Evolutionary conservation across 306 rosid species (phyloP), one percentile per base, ranked within the genome.

Genomic region (Mimosa pudica): DNA sequence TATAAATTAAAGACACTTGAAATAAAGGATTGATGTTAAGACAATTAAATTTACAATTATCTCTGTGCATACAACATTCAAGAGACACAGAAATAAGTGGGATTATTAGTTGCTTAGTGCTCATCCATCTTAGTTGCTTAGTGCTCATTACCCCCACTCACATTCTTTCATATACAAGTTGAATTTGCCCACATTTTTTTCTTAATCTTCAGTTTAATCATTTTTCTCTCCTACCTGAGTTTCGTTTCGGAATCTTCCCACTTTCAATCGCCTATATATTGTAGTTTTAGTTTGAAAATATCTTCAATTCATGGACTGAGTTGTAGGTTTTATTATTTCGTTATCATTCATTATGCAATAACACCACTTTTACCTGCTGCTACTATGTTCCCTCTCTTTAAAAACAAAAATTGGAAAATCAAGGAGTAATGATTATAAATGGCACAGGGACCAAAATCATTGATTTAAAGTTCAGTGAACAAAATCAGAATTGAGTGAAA

Each of bases 101-200:
- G 30, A 71, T n/a, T 61, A 71, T n/a, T 61, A 47, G 72, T 82
- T 78, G 86, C 86, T 83, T 83, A 58, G 82, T 78, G 73, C 73
- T 71, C 78, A 83, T 79, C 66, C 77, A 78, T 60, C 80, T 78
- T 74, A 62, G 49, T 58, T 66, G 49, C 73, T 13, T 10, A 48
- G 13, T 51, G 57, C 24, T 13, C 61, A n/a, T 33, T 77, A 70
- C 48, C 62, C 30, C 72, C 66, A 66, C 72, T 73, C 13, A 32
- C 4, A 4, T 12, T 13, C 32, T 30, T 61, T 11, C 42, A 33
- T 8, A 20, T 77, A 5, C 58, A 54, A 51, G 73, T 73, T 35
- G 8, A 57, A 42, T 65, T 1, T 67, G 51, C 10, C 41, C 57
- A 63, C 64, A 58, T n/a, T 17, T 76, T 48, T 2, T 33, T 36